Evolutionary conservation across 116 monocot species (phyloP).

Genomic region (Cymodocea nodosa): DNA sequence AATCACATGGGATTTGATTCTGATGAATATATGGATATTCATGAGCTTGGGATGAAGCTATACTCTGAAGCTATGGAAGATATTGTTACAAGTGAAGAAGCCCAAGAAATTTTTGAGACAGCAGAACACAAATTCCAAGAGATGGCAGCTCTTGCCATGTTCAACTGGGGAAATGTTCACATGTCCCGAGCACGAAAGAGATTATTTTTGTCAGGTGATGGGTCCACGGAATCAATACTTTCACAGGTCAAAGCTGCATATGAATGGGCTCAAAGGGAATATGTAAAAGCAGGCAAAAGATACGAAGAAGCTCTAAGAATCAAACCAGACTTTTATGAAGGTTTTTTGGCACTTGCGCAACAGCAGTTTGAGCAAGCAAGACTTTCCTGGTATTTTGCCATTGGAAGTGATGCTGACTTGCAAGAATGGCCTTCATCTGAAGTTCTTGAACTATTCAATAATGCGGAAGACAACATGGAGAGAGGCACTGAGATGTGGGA

Average conservation of each 20-base stretch:
- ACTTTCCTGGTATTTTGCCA: slow-evolving; percentile 50
- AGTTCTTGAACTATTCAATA: slow-evolving; percentile 46
- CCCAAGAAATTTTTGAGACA: slow-evolving; percentile 40
- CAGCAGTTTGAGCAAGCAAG: slow-evolving; percentile 71
- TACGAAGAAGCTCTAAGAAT: slow-evolving; percentile 48
- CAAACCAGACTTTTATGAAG: slow-evolving; percentile 66
- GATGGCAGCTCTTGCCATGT: slow-evolving; percentile 60
- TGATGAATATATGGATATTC: slow-evolving; percentile 47
- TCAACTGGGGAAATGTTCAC: slow-evolving; percentile 81
- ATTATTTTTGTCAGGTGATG: slow-evolving; percentile 30
- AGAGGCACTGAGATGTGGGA: slow-evolving; percentile 59
- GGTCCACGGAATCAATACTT: slow-evolving; percentile 30
- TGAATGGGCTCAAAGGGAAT: slow-evolving; percentile 45
- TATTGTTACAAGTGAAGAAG: slow-evolving; percentile 57
- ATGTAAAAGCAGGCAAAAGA: slow-evolving; percentile 40
- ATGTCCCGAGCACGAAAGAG: slow-evolving; percentile 62
- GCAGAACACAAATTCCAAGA: slow-evolving; percentile 62
- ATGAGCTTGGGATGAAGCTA: slow-evolving; percentile 57
- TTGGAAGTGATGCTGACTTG: slow-evolving; percentile 32
- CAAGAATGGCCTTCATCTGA: slow-evolving; percentile 30
- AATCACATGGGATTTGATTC: slow-evolving; percentile 52
- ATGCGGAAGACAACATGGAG: slow-evolving; percentile 57
- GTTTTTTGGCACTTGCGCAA: slow-evolving; percentile 43
- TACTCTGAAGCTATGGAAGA: slow-evolving; percentile 69
- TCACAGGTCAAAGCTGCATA: slow-evolving; percentile 26